A percentile compares a stretch with the other conserved stretches of the same genome.
Conservation (phyloP, 192 early-diverging fungal species). For the Coemansia sp. region DNA sequence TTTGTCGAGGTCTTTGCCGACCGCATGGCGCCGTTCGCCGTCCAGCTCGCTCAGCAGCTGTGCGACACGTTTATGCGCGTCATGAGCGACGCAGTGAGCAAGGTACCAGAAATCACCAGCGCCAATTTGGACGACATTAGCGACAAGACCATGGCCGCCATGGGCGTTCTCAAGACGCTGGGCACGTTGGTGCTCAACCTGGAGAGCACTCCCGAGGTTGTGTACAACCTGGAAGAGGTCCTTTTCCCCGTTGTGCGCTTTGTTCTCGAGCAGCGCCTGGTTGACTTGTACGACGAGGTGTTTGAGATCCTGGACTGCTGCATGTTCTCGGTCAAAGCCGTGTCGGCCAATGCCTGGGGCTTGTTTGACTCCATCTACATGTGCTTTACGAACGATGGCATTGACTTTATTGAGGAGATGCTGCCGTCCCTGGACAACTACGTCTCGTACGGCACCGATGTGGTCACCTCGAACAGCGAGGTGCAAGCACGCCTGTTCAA, state of each 20-base stretch:
- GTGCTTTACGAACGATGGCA: constrained; percentile 79
- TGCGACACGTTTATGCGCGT: constrained; percentile 87
- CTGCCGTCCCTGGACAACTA: constrained; percentile 90
- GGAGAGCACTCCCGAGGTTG: constrained; percentile 79
- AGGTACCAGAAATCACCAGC: constrained; percentile 39
- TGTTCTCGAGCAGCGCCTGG: constrained; percentile 70
- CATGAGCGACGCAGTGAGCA: constrained; percentile 70
- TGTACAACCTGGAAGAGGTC: constrained; percentile 78
- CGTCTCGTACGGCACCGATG: constrained; percentile 82
- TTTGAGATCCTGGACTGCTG: constrained; percentile 90
- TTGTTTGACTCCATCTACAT: constrained; percentile 78
- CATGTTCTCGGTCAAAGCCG: constrained; percentile 80
- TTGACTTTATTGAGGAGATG: constrained; percentile 92
- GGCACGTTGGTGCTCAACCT: constrained; percentile 85
- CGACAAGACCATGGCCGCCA: constrained; percentile 88
- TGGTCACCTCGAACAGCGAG: constrained; percentile 68
- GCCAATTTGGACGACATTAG: constrained; percentile 67
- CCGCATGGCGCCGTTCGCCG: constrained; percentile 90
- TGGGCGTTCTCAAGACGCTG: constrained; percentile 89
- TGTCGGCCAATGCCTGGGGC: constrained; percentile 84
- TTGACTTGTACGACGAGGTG: constrained; percentile 83
- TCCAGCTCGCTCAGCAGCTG: constrained; percentile 85
- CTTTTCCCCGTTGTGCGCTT: constrained; percentile 78
- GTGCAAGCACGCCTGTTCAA: constrained; percentile 78
- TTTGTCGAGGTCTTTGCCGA: constrained; percentile 92